Evolutionary conservation across 2,329 filamentous ascomycete species (phyloP).

Genomic region (Xylaria sp.): DNA sequence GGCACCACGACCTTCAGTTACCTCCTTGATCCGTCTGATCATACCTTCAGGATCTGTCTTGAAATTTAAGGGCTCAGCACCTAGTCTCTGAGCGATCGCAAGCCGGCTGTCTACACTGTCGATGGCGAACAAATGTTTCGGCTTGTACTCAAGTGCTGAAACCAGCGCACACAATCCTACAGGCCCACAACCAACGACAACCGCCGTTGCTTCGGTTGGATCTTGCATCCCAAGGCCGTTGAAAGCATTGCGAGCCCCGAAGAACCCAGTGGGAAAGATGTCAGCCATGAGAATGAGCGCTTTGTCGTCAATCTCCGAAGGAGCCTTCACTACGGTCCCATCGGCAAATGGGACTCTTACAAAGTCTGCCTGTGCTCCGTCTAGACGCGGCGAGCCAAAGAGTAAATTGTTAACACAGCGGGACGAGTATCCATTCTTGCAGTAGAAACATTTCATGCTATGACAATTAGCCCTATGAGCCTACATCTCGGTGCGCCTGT

Average conservation of each 20-base stretch:
- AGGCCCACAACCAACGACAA: constrained; percentile 86
- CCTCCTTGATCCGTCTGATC: constrained; percentile 74
- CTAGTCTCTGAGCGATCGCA: constrained; percentile 76
- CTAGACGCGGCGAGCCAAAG: constrained; percentile 75
- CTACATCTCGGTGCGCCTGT: neutral
- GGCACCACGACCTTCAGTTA: constrained; percentile 82
- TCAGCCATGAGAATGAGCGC: constrained; percentile 89
- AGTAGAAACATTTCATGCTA: constrained; percentile 84
- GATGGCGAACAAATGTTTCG: constrained; percentile 80
- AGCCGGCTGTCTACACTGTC: constrained; percentile 82
- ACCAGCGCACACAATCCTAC: constrained; percentile 87
- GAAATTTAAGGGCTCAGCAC: constrained; percentile 87
- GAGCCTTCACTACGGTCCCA: constrained; percentile 78
- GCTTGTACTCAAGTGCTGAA: constrained; percentile 78
- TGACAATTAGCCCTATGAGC: constrained; percentile 16
- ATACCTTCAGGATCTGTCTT: constrained; percentile 72
- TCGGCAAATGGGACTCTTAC: constrained; percentile 85
- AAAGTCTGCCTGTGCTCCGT: constrained; percentile 85
- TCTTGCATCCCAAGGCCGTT: constrained; percentile 68
- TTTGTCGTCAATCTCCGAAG: constrained; percentile 75
- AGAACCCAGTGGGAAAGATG: constrained; percentile 90
- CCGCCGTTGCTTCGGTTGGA: constrained; percentile 74
- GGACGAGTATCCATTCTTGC: constrained; percentile 78
- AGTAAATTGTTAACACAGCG: constrained; percentile 77
- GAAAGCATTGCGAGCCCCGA: constrained; percentile 83